Conservation (phyloP, 1,139 yeast species). For the Hemisphaericaspora lyxosophila region DNA sequence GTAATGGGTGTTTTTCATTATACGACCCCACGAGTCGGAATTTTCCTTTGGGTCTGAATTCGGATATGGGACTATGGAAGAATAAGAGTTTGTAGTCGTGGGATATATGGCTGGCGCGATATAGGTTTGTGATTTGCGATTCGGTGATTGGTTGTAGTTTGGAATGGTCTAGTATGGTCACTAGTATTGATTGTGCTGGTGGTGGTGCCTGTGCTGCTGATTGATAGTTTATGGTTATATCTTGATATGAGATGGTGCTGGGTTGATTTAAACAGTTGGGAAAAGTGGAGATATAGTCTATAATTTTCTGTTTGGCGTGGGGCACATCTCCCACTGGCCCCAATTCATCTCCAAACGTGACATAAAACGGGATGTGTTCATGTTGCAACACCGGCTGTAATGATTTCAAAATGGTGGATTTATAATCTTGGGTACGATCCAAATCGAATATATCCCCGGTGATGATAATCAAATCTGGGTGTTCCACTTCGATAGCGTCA, state of each 20-base stretch:
- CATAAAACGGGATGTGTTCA: constrained; percentile 33
- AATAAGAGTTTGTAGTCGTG: constrained; percentile 36
- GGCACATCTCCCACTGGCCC: constrained; percentile 12
- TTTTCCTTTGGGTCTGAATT: constrained; percentile 49
- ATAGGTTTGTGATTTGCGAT: constrained; percentile 32
- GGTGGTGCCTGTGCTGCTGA: too few relatives aligned
- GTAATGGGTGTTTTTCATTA: constrained; percentile 44
- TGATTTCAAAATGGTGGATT: constrained; percentile 37
- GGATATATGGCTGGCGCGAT: constrained; percentile 17
- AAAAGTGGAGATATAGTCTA: constrained; percentile 29
- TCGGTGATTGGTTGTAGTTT: constrained; percentile 29
- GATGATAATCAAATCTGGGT: constrained; percentile 38
- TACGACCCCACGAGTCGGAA: constrained; percentile 51
- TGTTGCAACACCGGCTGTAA: constrained; percentile 34
- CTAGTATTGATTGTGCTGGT: constrained; percentile 22
- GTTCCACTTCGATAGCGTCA: constrained; percentile 27
- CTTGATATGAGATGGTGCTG: constrained; percentile 17
- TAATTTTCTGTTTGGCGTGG: constrained; percentile 13
- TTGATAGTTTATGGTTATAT: constrained; percentile 9
- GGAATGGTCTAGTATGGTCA: constrained; percentile 39
- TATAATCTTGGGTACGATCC: constrained; percentile 23
- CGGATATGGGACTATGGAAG: constrained; percentile 53
- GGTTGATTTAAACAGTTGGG: constrained; percentile 38
- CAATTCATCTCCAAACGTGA: constrained; percentile 46
- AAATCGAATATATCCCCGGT: constrained; percentile 43